phyloP scores from a whole-genome alignment of 805 yeast genomes.

The Saccharomyces paradoxus region DNA sequence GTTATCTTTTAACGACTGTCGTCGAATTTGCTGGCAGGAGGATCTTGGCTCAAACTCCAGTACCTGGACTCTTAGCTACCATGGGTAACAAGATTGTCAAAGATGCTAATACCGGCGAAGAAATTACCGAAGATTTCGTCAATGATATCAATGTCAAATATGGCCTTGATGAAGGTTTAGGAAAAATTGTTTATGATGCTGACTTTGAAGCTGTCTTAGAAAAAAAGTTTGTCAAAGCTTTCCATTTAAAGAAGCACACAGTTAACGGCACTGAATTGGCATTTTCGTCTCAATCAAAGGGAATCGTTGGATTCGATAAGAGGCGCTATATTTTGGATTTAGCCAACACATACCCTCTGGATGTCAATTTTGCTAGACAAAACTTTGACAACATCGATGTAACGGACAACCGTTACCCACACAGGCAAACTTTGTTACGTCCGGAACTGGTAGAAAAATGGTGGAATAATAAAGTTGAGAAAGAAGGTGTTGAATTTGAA shows the following conservation, averaged over 20 bases:
- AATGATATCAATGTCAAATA: slow-evolving; percentile 50
- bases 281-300: slow-evolving; percentile 75
- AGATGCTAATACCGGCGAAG: slow-evolving; percentile 37
- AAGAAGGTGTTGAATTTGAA: slow-evolving; percentile 21
- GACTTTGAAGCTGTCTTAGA: slow-evolving; percentile 49
- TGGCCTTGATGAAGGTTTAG: slow-evolving; percentile 61
- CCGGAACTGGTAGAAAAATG: slow-evolving; percentile 86
- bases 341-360: slow-evolving; percentile 77
- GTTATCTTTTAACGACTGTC: slow-evolving; percentile 70
- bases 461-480: slow-evolving; percentile 67
- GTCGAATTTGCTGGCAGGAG: slow-evolving; percentile 88
- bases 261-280: slow-evolving; percentile 45
- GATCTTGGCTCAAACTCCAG: slow-evolving; percentile 87
- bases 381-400: slow-evolving; percentile 33
- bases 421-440: slow-evolving; percentile 68
- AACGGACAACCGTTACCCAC: slow-evolving; percentile 60
- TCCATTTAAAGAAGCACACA: slow-evolving; percentile 68
- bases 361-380: slow-evolving; percentile 64
- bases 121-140: slow-evolving; percentile 30
- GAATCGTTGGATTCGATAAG: slow-evolving; percentile 76
- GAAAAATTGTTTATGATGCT: slow-evolving; percentile 41
- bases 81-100: slow-evolving; percentile 34
- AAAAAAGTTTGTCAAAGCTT: slow-evolving; percentile 53
- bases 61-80: slow-evolving; percentile 61
- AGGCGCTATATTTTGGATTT: slow-evolving; percentile 79